Evolutionary conservation across 495 filamentous ascomycete species (phyloP).

Genomic region (Aspergillus hancockii): DNA sequence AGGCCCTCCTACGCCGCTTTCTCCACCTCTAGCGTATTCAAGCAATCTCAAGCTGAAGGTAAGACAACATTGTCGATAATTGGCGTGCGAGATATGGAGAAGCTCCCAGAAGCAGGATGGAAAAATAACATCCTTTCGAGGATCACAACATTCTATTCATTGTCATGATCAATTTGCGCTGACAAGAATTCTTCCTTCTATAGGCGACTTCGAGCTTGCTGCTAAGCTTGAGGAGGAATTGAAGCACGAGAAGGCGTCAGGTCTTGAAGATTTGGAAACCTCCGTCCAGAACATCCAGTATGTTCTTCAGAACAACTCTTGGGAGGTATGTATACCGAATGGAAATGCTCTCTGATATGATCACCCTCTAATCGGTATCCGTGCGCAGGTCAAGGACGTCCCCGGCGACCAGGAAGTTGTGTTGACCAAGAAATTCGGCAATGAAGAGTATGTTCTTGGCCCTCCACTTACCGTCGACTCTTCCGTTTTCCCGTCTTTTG

Average conservation of each 20-base stretch:
- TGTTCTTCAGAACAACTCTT: slow-evolving; percentile 78
- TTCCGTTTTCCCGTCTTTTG: neutral
- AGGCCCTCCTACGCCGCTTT: slow-evolving; percentile 67
- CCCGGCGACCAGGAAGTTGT: slow-evolving; percentile 84
- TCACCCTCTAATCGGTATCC: slow-evolving; percentile 8
- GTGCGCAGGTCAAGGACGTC: slow-evolving; percentile 67
- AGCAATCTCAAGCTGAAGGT: slow-evolving; percentile 61
- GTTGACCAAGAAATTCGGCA: slow-evolving; percentile 77
- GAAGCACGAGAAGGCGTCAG: slow-evolving; percentile 47
- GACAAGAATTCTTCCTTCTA: slow-evolving; percentile 7
- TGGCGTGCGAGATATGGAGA: neutral
- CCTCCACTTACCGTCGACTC: neutral
- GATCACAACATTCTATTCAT: neutral
- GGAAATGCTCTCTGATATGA: neutral
- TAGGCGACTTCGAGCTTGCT: slow-evolving; percentile 50
- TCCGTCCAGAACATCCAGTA: slow-evolving; percentile 70
- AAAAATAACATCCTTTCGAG: slow-evolving; percentile 9
- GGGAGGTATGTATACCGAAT: slow-evolving; percentile 55
- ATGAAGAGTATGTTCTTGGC: slow-evolving; percentile 72
- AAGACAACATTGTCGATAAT: slow-evolving; percentile 15
- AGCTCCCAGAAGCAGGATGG: neutral
- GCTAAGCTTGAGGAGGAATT: slow-evolving; percentile 51
- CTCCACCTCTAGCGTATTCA: slow-evolving; percentile 64
- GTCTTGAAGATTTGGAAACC: slow-evolving; percentile 41
- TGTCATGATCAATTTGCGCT: neutral